Evolutionary conservation across 345 rosid genomes (phyloP).

Genomic region (Moringa oleifera): DNA sequence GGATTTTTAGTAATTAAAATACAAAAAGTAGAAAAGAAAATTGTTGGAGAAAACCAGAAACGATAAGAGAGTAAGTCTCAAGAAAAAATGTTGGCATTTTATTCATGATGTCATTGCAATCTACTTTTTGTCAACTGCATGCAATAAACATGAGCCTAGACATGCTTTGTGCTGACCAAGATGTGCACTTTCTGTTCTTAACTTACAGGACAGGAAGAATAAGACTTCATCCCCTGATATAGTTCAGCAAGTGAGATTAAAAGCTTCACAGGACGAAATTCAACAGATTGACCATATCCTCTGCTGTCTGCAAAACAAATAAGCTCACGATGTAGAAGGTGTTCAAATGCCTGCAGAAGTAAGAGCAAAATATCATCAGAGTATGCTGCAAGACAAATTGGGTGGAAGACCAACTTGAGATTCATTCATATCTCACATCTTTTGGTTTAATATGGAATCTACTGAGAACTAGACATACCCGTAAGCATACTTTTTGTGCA

Average conservation of each 20-base stretch:
- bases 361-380: slow-evolving; percentile 11
- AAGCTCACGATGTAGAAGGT: slow-evolving; percentile 56
- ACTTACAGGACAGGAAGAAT: slow-evolving; percentile 89
- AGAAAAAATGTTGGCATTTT: too few relatives aligned
- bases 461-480: slow-evolving; percentile 39
- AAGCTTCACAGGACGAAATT: slow-evolving; percentile 71
- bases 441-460: not conserved
- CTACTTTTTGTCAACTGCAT: not conserved
- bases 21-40: not conserved
- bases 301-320: slow-evolving; percentile 61
- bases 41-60: not conserved
- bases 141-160: not conserved
- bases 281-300: slow-evolving; percentile 59
- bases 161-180: not conserved
- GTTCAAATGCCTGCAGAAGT: slow-evolving; percentile 78
- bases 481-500: slow-evolving; percentile 56
- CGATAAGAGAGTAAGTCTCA: not conserved
- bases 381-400: not conserved
- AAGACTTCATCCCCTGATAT: slow-evolving; percentile 64
- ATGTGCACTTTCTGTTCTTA: not conserved
- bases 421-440: slow-evolving; percentile 7
- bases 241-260: slow-evolving; percentile 64
- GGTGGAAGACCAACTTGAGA: slow-evolving; percentile 7
- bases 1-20: too few relatives aligned
- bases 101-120: too few relatives aligned